Percentiles rank a stretch among this genome's conserved stretches.
These are phyloP conservation scores for Quercus phellos DNA, from an alignment of 331 rosid genomes.

Conservation along the genomic window DNA sequence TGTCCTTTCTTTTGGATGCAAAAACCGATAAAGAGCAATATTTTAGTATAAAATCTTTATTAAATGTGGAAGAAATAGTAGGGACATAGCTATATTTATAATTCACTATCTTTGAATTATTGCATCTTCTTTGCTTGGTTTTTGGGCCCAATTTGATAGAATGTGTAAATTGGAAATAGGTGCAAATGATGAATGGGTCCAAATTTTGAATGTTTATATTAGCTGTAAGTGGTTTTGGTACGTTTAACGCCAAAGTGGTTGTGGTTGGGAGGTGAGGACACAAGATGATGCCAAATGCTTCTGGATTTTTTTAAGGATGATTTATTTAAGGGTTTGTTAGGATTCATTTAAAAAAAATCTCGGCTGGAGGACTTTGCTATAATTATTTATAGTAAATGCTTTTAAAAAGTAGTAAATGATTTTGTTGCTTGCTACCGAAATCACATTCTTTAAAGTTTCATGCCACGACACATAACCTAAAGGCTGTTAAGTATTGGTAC, in stretches of 20 bases:
- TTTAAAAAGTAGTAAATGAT: neutral
- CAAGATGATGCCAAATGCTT: constrained; percentile 3
- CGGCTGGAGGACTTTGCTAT: constrained; percentile 7
- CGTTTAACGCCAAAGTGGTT: constrained; percentile 12
- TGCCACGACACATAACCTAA: neutral
- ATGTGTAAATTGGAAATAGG: constrained; percentile 13
- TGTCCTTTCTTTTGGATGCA: neutral
- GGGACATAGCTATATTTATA: neutral
- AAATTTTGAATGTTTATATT: constrained; percentile 3
- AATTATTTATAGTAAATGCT: neutral
- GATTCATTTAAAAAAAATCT: neutral
- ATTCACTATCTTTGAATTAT: constrained; percentile 1
- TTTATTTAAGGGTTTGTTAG: neutral
- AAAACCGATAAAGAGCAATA: neutral
- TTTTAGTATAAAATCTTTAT: neutral
- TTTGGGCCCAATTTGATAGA: constrained; percentile 29
- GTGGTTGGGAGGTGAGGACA: neutral
- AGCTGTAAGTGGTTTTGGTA: constrained; percentile 24
- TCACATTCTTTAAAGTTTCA: neutral
- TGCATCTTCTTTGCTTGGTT: constrained; percentile 13
- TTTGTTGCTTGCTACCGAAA: neutral
- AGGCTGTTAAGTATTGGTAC: neutral
- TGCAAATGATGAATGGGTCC: constrained; percentile 18
- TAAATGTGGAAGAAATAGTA: neutral
- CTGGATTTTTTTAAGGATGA: neutral